Conservation (phyloP, 345 rosid species). For the Citrus glauca region DNA sequence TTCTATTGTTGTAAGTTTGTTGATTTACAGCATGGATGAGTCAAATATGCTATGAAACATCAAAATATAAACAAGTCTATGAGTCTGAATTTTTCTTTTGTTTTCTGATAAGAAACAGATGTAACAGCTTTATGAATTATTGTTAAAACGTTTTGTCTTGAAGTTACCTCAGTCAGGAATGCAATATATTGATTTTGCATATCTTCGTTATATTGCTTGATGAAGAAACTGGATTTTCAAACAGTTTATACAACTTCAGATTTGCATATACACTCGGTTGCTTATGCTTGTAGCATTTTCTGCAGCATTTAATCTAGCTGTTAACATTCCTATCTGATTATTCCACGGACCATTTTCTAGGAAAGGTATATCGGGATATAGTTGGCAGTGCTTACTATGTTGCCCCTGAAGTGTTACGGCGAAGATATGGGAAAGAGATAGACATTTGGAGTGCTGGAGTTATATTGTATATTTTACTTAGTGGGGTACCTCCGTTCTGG, state of each 20-base stretch:
- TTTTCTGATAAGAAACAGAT: neutral
- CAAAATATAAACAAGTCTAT: neutral
- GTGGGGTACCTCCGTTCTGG: slow-evolving; percentile 98
- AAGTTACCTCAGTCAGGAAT: neutral
- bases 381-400: slow-evolving; percentile 92
- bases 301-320: neutral
- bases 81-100: neutral
- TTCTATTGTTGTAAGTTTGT: neutral
- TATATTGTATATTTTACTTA: slow-evolving; percentile 74
- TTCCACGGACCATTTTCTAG: slow-evolving; percentile 29
- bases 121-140: neutral
- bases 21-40: neutral
- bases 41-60: neutral
- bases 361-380: slow-evolving; percentile 62
- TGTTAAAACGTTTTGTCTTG: neutral
- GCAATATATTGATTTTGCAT: neutral
- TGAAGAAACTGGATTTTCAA: neutral
- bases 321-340: neutral
- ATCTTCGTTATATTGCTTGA: neutral
- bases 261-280: neutral
- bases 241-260: neutral
- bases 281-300: neutral
- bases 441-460: slow-evolving; percentile 95
- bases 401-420: slow-evolving; percentile 78
- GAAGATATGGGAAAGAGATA: slow-evolving; percentile 76